Evolutionary conservation across 495 filamentous ascomycete genomes (phyloP).

Genomic region (Stereocaulon alpinum): DNA sequence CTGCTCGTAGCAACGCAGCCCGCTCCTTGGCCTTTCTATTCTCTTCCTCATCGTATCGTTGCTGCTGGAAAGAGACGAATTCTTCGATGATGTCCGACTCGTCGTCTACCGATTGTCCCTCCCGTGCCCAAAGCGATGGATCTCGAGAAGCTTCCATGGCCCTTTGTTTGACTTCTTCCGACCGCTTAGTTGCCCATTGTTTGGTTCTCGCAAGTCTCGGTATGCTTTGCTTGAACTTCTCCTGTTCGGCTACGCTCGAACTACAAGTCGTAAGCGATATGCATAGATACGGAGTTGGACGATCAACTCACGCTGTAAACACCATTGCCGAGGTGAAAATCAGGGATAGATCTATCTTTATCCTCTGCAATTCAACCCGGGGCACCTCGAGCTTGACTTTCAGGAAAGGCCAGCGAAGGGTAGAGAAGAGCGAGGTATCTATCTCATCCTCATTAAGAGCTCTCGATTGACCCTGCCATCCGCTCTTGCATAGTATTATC

Average conservation of each 20-base stretch:
- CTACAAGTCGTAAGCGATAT: background rate
- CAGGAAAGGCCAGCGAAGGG: conserved; percentile 9
- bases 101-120: background rate
- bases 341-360: conserved; percentile 13
- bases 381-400: conserved; percentile 13
- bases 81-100: background rate
- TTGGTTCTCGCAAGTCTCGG: conserved; percentile 3
- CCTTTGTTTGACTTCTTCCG: conserved; percentile 2
- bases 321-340: conserved; percentile 13
- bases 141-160: background rate
- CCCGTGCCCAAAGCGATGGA: background rate
- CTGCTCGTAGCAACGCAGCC: too few species aligned
- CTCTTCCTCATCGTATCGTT: too few species aligned
- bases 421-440: conserved; percentile 9
- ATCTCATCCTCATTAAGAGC: conserved; percentile 2
- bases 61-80: too few species aligned
- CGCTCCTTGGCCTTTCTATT: too few species aligned
- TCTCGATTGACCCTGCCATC: background rate
- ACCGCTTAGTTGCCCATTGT: background rate
- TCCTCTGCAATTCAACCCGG: conserved; percentile 9
- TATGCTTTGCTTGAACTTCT: background rate
- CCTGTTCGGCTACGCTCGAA: background rate
- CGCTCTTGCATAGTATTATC: conserved; percentile 7
- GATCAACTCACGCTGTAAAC: conserved; percentile 5
- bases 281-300: background rate